Conservation (phyloP, 139 green algal genomes). For the Astrephomene gubernaculifera region DNA sequence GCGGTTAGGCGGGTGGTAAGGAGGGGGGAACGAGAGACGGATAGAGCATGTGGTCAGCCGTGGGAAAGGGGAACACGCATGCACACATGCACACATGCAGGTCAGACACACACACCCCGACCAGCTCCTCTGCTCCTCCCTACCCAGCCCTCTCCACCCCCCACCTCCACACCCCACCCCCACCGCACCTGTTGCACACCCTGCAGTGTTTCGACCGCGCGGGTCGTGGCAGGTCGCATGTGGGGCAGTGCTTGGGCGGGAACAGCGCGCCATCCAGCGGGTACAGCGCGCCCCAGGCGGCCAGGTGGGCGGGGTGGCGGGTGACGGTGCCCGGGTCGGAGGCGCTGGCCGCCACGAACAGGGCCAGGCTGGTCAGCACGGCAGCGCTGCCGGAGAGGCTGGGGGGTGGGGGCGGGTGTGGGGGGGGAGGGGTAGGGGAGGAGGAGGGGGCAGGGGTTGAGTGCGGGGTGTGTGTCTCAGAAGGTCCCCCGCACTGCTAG, state of each 20-base stretch:
- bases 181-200: slow-evolving; percentile 57
- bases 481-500: no score
- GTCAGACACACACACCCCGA: no score
- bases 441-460: background rate
- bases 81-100: no score
- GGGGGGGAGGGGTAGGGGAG: background rate
- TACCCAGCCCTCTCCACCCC: background rate
- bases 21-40: background rate
- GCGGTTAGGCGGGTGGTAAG: background rate
- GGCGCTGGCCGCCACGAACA: slow-evolving; percentile 53
- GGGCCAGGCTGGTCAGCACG: slow-evolving; percentile 32
- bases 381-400: slow-evolving; percentile 54
- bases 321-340: slow-evolving; percentile 64
- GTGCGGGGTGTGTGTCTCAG: no score
- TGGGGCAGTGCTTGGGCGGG: slow-evolving; percentile 66
- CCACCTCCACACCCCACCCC: background rate
- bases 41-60: background rate
- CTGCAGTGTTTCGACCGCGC: slow-evolving; percentile 85
- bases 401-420: background rate
- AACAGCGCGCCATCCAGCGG: slow-evolving; percentile 56
- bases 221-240: slow-evolving; percentile 68
- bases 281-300: slow-evolving; percentile 61
- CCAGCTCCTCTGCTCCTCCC: background rate
- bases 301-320: slow-evolving; percentile 34
- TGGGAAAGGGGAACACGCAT: background rate